Conservation (phyloP, 1,139 yeast species). For the Geotrichum bryndzae region DNA sequence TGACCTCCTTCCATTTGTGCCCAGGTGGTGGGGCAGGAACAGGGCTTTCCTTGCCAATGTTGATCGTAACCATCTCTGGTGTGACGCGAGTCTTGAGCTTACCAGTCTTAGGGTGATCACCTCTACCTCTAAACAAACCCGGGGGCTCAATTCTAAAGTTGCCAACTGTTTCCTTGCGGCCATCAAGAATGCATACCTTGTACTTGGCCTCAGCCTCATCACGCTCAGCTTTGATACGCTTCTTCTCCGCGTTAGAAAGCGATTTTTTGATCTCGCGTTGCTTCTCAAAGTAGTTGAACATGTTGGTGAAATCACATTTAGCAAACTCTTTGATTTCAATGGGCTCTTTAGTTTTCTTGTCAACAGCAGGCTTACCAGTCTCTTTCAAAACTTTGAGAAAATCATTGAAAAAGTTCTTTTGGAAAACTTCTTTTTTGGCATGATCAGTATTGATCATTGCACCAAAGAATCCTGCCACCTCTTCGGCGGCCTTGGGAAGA, state of each 20-base stretch:
- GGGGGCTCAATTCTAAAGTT: slow-evolving; percentile 95
- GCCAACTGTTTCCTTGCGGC: slow-evolving; percentile 87
- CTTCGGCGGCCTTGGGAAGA: slow-evolving; percentile 80
- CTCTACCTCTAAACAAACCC: slow-evolving; percentile 91
- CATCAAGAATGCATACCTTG: slow-evolving; percentile 75
- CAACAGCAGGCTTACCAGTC: slow-evolving; percentile 51
- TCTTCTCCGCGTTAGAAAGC: slow-evolving; percentile 66
- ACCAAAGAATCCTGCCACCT: slow-evolving; percentile 91
- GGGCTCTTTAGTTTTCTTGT: slow-evolving; percentile 31
- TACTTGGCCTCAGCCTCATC: slow-evolving; percentile 75
- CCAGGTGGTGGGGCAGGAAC: slow-evolving; percentile 84
- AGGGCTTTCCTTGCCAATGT: slow-evolving; percentile 64
- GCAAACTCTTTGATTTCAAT: slow-evolving; percentile 54
- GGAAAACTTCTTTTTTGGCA: slow-evolving; percentile 80
- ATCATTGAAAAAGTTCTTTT: slow-evolving; percentile 78
- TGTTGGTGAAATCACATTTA: slow-evolving; percentile 73
- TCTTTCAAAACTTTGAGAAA: slow-evolving; percentile 64
- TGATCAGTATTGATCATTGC: slow-evolving; percentile 87
- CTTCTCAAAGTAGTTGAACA: slow-evolving; percentile 65
- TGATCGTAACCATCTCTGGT: slow-evolving; percentile 86
- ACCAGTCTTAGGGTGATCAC: slow-evolving; percentile 95
- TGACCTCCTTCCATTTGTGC: slow-evolving; percentile 83
- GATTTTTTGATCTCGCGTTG: slow-evolving; percentile 68
- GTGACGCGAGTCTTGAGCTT: slow-evolving; percentile 61
- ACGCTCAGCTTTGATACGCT: slow-evolving; percentile 59